phyloP scores from a whole-genome alignment of 2,329 filamentous ascomycete genomes.

The Botrytis hyacinthi region DNA sequence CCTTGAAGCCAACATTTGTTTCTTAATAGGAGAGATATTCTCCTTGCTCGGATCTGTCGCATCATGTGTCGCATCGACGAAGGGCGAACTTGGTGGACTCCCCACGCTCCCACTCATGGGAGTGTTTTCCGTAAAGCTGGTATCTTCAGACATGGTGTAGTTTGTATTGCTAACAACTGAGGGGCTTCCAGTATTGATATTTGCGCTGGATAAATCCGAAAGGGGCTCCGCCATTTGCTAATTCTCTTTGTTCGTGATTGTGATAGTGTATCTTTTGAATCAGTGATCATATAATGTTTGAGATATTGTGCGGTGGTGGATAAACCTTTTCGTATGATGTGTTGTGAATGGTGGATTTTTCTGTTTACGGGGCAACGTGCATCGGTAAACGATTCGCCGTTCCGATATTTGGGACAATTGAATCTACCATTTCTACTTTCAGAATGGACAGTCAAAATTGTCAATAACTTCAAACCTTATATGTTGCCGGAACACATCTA shows the following conservation, averaged over 20 bases:
- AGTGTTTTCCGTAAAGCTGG: conserved; percentile 29
- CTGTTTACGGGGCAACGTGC: conserved; percentile 21
- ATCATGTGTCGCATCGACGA: conserved; percentile 30
- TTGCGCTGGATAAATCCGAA: conserved; percentile 9
- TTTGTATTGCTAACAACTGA: conserved; percentile 25
- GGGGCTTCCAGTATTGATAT: conserved; percentile 24
- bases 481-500: neutral
- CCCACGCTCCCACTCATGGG: conserved; percentile 30
- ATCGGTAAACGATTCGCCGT: conserved; percentile 11
- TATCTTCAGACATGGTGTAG: conserved; percentile 31
- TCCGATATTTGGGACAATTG: neutral
- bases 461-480: neutral
- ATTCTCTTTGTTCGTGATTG: conserved; percentile 1
- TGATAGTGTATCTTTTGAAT: conserved; percentile 16
- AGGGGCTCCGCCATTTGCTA: conserved; percentile 24
- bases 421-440: neutral
- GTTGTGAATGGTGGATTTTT: conserved; percentile 17
- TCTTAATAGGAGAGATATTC: conserved; percentile 36
- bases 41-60: conserved; percentile 29
- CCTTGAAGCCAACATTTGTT: conserved; percentile 28
- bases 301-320: conserved; percentile 15
- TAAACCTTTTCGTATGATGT: conserved; percentile 18
- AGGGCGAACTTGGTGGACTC: conserved; percentile 36
- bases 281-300: conserved; percentile 14
- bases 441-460: neutral